Base-by-base conservation (phyloP, 768 basidiomycete species). In the Tulasnella sp. region DNA sequence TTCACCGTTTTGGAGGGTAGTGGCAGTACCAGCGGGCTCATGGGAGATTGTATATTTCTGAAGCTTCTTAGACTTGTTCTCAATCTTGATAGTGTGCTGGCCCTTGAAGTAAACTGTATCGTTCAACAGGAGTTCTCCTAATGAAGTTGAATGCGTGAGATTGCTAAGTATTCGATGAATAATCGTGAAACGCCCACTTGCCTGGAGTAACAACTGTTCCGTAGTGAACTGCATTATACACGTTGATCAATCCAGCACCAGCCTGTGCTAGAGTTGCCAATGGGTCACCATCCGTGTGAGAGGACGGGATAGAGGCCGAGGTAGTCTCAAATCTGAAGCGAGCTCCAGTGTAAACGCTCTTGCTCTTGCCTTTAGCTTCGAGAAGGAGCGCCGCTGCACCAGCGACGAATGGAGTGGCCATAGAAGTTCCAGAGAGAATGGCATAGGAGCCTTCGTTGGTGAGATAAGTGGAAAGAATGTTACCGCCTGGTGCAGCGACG, bases 1-100 rank as follows among this genome's bases (percentile, higher is more conserved):
- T 61, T 70, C 69, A 40, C 66, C 67, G 0, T 68, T 65, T 10
- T 64, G 68, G 71, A 32, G 47, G 1, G 75, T 74, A 29, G 71
- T 53, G 10, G 74, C 74, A 6, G 77, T 77, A 3, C 74, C 75
- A 27, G 77, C 77, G n/a, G 77, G 73, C 2, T 74, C 62, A 58
- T 81, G 77, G 7, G 59, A 65, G 15, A 81, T 55, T 19, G 62
- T 70, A 64, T 74, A 76, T 0, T 60, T 67, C 57, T 75, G 72
- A 5, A 59, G 41, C 0, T 64, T 60, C 7, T 56, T 66, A 9
- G 72, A 78, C 13, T 60, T 69, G 62, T 81, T 81, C 54, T 62
- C 69, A 47, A 82, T 51, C 1, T 57, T 63, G 53, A 70, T 56
- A 19, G 48, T 45, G 16, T 59, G 58, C 15, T 13, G 35, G 0